Conservation (phyloP, 1,284 basidiomycete genomes). For the Ceratobasidium sp. region DNA sequence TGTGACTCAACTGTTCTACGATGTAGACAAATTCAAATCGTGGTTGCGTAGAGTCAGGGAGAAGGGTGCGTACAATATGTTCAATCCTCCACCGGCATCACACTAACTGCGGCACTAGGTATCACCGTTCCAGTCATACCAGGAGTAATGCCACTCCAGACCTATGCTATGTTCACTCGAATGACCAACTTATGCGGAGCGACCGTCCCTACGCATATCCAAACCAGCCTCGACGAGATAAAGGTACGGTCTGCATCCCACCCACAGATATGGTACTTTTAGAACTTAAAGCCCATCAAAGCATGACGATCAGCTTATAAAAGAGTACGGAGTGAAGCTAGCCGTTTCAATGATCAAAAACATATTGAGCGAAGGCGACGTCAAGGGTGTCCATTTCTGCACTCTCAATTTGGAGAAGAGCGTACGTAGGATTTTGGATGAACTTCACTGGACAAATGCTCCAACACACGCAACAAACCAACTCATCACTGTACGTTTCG, state of each 20-base stretch:
- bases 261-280: constrained; percentile 8
- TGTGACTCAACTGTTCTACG: constrained; percentile 98
- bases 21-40: constrained; percentile 82
- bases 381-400: constrained; percentile 92
- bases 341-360: constrained; percentile 79
- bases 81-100: constrained; percentile 2
- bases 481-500: constrained; percentile 69
- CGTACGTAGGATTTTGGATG: constrained; percentile 87
- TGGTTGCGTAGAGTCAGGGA: constrained; percentile 80
- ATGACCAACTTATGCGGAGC: constrained; percentile 90
- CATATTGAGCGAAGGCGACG: constrained; percentile 62
- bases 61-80: constrained; percentile 64
- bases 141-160: constrained; percentile 98
- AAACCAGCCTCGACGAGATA: constrained; percentile 79
- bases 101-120: constrained; percentile 60
- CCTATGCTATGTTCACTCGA: constrained; percentile 91
- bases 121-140: constrained; percentile 93
- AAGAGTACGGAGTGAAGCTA: constrained; percentile 85
- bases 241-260: constrained; percentile 67
- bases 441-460: constrained; percentile 72
- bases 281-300: constrained; percentile 57
- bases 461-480: constrained; percentile 62
- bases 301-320: constrained; percentile 91
- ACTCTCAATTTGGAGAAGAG: constrained; percentile 98
- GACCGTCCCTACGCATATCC: constrained; percentile 76